Evolutionary conservation across 352 stramenopile genomes (phyloP), one percentile per base, ranked within the genome.

Genomic region (Phytophthora constricta): DNA sequence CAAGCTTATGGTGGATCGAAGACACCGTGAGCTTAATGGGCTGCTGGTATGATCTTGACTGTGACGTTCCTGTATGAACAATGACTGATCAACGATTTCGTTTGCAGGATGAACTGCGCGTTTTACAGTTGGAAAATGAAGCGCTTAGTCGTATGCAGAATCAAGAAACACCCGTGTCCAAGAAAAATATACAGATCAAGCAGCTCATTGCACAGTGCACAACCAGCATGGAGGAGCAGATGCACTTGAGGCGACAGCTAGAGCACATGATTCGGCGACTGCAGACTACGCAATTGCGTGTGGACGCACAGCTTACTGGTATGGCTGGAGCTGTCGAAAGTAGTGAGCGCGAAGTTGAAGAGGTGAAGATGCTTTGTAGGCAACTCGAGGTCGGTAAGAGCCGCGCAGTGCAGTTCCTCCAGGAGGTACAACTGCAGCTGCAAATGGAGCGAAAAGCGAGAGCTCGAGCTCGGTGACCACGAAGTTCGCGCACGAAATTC

Each of bases 181-280:
- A 87, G 66, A 82, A 89, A 53, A 93, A 84, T 48, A 72, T 73
- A 55, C 66, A 67, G 9, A 89, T 93, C 50, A 86, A 92, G 34
- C 55, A 87, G 13, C 77, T 91, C 1, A 95, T 95, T 48, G 65
- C 74, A n/a, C 66, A 79, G 25, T 92, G 82, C 52, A 92, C 84
- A 42, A 31, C 76, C 16, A 84, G 76, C 0, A 92, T 92, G 84
- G 87, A 95, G 51, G 83, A 93, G 58, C 83, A 95, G 69, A 89
- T 92, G 80, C 81, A 93, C 66, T 50, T 79, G 16, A 72, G 84
- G 5, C 57, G 86, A 42, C 85, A 93, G 51, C 73, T 93, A 3
- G 85, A 93, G 65, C 87, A 93, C 77, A 93, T 95, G 87, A 79
- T 92, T 45, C 79, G 86, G 11, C 82, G 87, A 0, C 70, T 95